These are phyloP conservation scores for Mucor mucedo DNA, from an alignment of 371 early-diverging fungal genomes.

Conservation along the genomic window DNA sequence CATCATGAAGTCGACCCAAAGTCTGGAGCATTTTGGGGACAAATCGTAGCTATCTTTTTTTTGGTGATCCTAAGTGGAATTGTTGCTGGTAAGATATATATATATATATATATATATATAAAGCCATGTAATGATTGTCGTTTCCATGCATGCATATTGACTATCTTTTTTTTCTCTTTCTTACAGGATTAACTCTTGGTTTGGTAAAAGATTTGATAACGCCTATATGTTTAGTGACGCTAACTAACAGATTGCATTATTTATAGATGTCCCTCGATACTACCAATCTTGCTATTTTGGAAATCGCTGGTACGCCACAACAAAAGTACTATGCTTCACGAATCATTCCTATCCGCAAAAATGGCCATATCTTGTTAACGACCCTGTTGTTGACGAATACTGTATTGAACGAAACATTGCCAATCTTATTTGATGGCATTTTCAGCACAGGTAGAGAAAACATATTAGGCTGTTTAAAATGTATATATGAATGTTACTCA, in stretches of 20 bases:
- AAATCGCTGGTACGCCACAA: slow-evolving; percentile 65
- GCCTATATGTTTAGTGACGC: slow-evolving; percentile 1
- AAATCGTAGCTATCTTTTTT: slow-evolving; percentile 47
- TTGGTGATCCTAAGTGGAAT: slow-evolving; percentile 80
- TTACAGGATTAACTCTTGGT: slow-evolving; percentile 57
- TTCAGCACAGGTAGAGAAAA: slow-evolving; percentile 51
- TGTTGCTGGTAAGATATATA: slow-evolving; percentile 66
- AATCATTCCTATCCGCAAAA: slow-evolving; percentile 77
- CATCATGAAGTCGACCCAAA: slow-evolving; percentile 12
- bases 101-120: neutral
- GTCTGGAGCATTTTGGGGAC: slow-evolving; percentile 42
- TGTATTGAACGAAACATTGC: slow-evolving; percentile 84
- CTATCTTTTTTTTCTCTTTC: slow-evolving; percentile 45
- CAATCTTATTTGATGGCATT: slow-evolving; percentile 74
- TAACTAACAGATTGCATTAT: neutral
- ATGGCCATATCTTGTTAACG: slow-evolving; percentile 79
- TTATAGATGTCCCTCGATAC: slow-evolving; percentile 71
- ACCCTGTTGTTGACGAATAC: slow-evolving; percentile 82
- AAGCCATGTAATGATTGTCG: neutral
- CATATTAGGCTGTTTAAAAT: neutral
- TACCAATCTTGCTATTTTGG: slow-evolving; percentile 61
- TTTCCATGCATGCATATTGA: slow-evolving; percentile 37
- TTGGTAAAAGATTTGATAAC: slow-evolving; percentile 27
- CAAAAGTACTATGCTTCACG: slow-evolving; percentile 70
- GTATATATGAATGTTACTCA: neutral